A percentile compares a stretch with the other conserved stretches of the same genome.
phyloP scores from a whole-genome alignment of 306 rosid species.

The Mimosa bimucronata region DNA sequence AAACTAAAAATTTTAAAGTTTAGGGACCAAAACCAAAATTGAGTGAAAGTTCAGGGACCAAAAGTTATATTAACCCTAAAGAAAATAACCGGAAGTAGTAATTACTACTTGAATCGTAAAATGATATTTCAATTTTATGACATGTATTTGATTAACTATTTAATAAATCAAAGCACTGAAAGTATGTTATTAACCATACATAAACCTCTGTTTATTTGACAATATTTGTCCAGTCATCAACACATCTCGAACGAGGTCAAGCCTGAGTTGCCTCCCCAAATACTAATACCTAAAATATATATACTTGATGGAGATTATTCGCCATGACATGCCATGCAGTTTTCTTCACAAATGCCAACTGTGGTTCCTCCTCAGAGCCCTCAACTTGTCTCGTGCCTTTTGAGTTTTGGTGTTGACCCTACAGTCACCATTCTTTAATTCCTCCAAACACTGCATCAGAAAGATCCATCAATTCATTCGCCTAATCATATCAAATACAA shows the following conservation, averaged over 20 bases:
- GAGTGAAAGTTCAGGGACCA: no score
- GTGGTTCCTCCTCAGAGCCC: conserved; percentile 59
- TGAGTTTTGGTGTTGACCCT: conserved; percentile 60
- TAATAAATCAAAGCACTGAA: not conserved
- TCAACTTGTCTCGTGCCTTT: conserved; percentile 62
- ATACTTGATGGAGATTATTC: not conserved
- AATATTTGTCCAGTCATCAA: conserved; percentile 18
- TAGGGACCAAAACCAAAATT: no score
- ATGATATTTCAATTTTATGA: not conserved
- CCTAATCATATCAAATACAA: not conserved
- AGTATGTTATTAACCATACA: not conserved
- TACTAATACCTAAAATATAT: not conserved
- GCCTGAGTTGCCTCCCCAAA: not conserved
- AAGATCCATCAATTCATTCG: not conserved
- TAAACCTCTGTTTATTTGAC: not conserved
- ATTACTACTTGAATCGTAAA: not conserved
- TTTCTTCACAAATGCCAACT: conserved; percentile 62
- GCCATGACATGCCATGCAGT: conserved; percentile 19
- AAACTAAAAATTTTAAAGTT: no score
- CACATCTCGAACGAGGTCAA: not conserved
- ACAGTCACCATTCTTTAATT: conserved; percentile 38
- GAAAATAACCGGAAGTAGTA: no score
- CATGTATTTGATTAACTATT: not conserved
- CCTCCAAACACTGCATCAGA: conserved; percentile 62
- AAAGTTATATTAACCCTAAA: no score